phyloP scores from a whole-genome alignment of 2,329 filamentous ascomycete species.

The Colletotrichum magnum region DNA sequence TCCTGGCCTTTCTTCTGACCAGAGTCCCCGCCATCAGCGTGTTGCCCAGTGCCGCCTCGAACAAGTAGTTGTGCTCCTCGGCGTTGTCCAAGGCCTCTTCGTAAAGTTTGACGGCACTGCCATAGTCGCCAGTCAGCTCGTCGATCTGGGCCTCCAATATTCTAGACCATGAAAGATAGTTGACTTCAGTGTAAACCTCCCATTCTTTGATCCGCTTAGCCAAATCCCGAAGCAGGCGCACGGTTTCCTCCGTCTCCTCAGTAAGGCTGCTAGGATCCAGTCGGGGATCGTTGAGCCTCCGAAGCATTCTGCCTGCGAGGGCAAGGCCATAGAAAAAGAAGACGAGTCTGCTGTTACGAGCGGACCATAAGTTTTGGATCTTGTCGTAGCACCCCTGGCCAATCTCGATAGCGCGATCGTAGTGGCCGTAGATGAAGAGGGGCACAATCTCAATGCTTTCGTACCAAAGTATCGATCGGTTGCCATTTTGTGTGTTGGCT shows the following conservation, averaged over 20 bases:
- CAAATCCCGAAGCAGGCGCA: conserved; percentile 68
- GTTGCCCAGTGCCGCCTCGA: conserved; percentile 81
- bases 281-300: conserved; percentile 63
- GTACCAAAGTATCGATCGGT: conserved; percentile 77
- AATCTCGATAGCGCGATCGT: conserved; percentile 70
- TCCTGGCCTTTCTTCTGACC: conserved; percentile 73
- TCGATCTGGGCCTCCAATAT: conserved; percentile 78
- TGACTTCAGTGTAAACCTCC: conserved; percentile 75
- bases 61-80: conserved; percentile 73
- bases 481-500: conserved; percentile 68
- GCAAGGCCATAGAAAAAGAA: conserved; percentile 74
- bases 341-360: conserved; percentile 69
- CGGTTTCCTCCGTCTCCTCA: conserved; percentile 60
- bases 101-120: conserved; percentile 73
- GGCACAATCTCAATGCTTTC: conserved; percentile 75
- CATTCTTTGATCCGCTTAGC: conserved; percentile 75
- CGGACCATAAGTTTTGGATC: conserved; percentile 69
- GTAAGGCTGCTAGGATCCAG: conserved; percentile 58
- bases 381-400: conserved; percentile 65
- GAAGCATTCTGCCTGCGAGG: conserved; percentile 66
- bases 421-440: conserved; percentile 75
- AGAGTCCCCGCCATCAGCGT: conserved; percentile 82
- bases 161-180: conserved; percentile 79
- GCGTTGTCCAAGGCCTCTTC: conserved; percentile 82
- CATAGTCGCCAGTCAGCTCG: conserved; percentile 72